These are phyloP conservation scores for Colletotrichum musae DNA, from an alignment of 2,329 filamentous ascomycete species.

Conservation along the genomic window DNA sequence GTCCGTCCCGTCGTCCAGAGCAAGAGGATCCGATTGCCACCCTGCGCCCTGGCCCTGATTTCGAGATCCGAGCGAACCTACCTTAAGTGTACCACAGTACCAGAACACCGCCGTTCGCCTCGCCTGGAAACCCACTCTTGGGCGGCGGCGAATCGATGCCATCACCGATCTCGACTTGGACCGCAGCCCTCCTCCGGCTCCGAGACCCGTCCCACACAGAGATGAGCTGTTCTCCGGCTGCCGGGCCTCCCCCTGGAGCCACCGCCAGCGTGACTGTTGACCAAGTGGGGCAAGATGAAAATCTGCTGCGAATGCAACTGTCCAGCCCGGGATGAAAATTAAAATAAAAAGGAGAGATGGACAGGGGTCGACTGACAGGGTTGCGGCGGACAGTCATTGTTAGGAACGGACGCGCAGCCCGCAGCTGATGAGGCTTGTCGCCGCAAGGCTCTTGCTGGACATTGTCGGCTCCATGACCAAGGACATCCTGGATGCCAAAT, in stretches of 20 bases:
- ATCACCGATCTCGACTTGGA: slow-evolving; percentile 22
- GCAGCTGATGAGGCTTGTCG: slow-evolving; percentile 26
- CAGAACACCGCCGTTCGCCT: neutral
- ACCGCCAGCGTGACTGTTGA: slow-evolving; percentile 34
- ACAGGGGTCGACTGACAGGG: slow-evolving; percentile 35
- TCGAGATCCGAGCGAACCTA: slow-evolving; percentile 18
- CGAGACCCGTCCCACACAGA: slow-evolving; percentile 29
- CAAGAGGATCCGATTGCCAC: neutral
- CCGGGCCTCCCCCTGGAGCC: slow-evolving; percentile 35
- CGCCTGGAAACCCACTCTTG: slow-evolving; percentile 20
- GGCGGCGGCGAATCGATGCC: slow-evolving; percentile 23
- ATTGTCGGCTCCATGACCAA: slow-evolving; percentile 26
- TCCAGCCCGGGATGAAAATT: slow-evolving; percentile 22
- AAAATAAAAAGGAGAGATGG: slow-evolving; percentile 23
- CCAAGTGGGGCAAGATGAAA: slow-evolving; percentile 33
- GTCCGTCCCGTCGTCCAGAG: no score
- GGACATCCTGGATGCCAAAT: slow-evolving; percentile 23
- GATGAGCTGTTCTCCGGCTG: slow-evolving; percentile 38
- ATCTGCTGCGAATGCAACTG: slow-evolving; percentile 36
- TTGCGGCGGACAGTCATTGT: slow-evolving; percentile 24
- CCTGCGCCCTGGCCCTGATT: neutral
- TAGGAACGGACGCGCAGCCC: slow-evolving; percentile 30
- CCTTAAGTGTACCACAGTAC: no score
- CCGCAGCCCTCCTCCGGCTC: slow-evolving; percentile 28
- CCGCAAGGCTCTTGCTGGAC: slow-evolving; percentile 17